Evolutionary conservation across 1,284 basidiomycete species (phyloP), one percentile per base, ranked within the genome.

Genomic region (Microstroma glucosiphilum): DNA sequence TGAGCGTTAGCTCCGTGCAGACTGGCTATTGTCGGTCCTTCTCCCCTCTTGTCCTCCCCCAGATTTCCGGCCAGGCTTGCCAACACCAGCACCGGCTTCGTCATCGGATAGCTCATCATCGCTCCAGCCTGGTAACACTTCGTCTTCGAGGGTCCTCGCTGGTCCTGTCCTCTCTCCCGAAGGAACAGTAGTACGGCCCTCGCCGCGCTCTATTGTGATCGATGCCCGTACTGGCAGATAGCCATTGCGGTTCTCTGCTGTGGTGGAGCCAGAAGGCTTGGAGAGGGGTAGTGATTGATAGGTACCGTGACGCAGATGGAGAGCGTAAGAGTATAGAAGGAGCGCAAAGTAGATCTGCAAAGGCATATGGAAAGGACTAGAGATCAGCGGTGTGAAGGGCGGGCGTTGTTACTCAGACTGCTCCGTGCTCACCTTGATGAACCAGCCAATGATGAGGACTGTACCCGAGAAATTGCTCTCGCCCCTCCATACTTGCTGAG

Each of bases 261-360:
- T 80, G 60, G 62, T 64, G 11, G 86, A 87, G 73, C 87, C 86
- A 12, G 73, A 73, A 11, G 73, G 67, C 58, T 77, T 79, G 30
- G 83, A 82, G 21, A 84, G 83, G 2, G 91, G 89, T 51, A 96
- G 86, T 17, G 87, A 83, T 71, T 89, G 88, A 79, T 96, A 97
- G 13, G 91, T 90, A 56, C 91, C 90, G 74, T 89, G 89, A 43
- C 93, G 89, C 55, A 98, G 87, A 80, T 97, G 94, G 1, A 87
- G 83, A 2, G 93, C 92, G 80, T 91, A 97, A 11, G 94, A 96
- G 80, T 97, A 98, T 41, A 98, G 82, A 43, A 94, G 81, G 40
- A 90, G 81, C 43, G 90, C 89, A 80, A 97, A 93, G 83, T 96
- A 98, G 68, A 96, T 83, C 93, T 96, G 69, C 40, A 48, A 30